These are phyloP conservation scores for Halenospora varia DNA, from an alignment of 495 filamentous ascomycete species.

Conservation along the genomic window DNA sequence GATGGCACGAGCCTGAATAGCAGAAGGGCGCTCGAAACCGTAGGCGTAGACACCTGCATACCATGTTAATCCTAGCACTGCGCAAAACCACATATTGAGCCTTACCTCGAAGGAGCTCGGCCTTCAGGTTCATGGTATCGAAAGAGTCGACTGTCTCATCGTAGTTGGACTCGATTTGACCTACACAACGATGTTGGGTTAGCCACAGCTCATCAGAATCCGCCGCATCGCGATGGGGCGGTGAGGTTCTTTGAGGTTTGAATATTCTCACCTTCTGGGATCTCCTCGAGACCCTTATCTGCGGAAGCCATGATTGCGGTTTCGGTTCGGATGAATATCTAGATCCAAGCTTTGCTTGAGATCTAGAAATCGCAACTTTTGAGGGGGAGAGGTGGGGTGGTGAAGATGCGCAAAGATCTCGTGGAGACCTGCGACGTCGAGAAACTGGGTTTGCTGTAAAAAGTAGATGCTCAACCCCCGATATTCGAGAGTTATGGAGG, in stretches of 20 bases:
- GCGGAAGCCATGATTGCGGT: conserved; percentile 90
- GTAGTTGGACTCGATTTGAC: conserved; percentile 99
- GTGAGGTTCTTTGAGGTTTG: conserved; percentile 12
- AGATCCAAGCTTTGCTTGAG: conserved; percentile 69
- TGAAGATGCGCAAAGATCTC: conserved; percentile 24
- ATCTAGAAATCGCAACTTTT: conserved; percentile 45
- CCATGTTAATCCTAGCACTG: conserved; percentile 11
- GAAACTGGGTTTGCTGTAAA: conserved; percentile 17
- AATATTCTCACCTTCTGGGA: conserved; percentile 71
- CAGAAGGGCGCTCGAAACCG: conserved; percentile 98
- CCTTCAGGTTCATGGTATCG: conserved; percentile 94
- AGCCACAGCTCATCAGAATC: conserved; percentile 11
- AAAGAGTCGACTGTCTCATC: conserved; percentile 99
- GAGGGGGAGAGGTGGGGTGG: conserved; percentile 38
- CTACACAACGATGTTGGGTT: conserved; percentile 41
- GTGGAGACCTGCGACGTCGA: conserved; percentile 17
- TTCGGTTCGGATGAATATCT: conserved; percentile 40
- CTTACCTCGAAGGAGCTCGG: conserved; percentile 95
- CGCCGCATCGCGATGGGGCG: conserved; percentile 10
- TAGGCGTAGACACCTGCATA: conserved; percentile 91
- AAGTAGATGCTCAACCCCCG: conserved; percentile 43
- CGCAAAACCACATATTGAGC: conserved; percentile 16
- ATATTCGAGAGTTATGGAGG: conserved; percentile 25
- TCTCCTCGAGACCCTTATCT: conserved; percentile 94
- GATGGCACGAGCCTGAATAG: conserved; percentile 98